These are phyloP conservation scores for Calonectria fujianensis DNA, from an alignment of 2,329 filamentous ascomycete species.

Conservation along the genomic window DNA sequence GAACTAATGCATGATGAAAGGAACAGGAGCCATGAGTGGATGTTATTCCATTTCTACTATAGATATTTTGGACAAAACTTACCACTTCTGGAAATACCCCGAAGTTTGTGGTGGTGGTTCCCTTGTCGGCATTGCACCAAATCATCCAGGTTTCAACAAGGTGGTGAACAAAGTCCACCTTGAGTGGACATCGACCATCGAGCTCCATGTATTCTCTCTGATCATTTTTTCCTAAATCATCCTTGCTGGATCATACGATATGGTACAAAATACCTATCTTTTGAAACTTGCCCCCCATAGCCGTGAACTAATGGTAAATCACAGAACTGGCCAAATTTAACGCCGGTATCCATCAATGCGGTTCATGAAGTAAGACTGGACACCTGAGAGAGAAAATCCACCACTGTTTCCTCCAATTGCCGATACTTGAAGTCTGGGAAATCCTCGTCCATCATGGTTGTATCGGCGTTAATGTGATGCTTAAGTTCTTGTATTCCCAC, in stretches of 20 bases:
- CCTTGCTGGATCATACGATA: not conserved
- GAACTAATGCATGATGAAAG: not conserved
- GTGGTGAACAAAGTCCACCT: not conserved
- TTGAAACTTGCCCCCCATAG: not conserved
- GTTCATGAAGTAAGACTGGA: not conserved
- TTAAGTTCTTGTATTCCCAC: conserved; percentile 28
- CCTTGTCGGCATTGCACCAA: not conserved
- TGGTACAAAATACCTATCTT: not conserved
- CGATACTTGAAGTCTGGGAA: conserved; percentile 26
- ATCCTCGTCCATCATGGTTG: conserved; percentile 8
- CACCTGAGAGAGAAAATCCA: conserved; percentile 27
- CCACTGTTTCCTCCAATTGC: conserved; percentile 20
- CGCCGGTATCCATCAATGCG: no score
- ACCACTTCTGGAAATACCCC: not conserved
- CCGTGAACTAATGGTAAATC: not conserved
- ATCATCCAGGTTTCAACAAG: not conserved
- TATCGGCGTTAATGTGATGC: conserved; percentile 19
- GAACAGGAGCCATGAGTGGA: not conserved
- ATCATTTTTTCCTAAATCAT: not conserved
- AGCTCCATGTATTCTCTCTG: not conserved
- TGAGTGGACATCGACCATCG: not conserved
- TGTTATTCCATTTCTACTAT: not conserved
- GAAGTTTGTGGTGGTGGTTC: not conserved
- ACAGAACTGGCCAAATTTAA: not conserved
- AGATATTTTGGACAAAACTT: not conserved